phyloP scores from a whole-genome alignment of 208 protist genomes.

The Leishmania martiniquensis region DNA sequence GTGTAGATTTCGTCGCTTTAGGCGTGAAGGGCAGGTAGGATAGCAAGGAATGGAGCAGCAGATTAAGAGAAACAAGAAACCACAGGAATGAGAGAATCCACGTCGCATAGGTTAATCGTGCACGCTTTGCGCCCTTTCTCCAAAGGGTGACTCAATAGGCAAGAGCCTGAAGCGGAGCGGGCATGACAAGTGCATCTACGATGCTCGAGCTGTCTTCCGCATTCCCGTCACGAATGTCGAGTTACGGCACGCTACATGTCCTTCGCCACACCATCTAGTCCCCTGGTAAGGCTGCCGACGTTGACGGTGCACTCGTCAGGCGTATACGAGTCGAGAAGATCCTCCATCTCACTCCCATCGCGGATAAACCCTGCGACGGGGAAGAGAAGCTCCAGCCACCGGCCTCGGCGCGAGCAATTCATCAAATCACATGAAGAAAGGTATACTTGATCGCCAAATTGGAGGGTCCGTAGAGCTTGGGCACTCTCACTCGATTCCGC shows the following conservation, averaged over 20 bases:
- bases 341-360: not conserved
- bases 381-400: conserved; percentile 51
- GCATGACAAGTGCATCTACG: not conserved
- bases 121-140: not conserved
- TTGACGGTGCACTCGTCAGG: not conserved
- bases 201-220: not conserved
- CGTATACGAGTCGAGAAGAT: conserved; percentile 6
- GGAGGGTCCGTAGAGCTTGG: conserved; percentile 17
- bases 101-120: not conserved
- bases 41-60: conserved; percentile 6
- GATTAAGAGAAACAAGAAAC: conserved; percentile 15
- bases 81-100: not conserved
- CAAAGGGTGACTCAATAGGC: not conserved
- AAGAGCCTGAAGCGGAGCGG: not conserved
- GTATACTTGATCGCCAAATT: conserved; percentile 47
- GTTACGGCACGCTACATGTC: not conserved
- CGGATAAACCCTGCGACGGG: conserved; percentile 41
- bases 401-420: not conserved
- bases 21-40: not conserved
- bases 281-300: not conserved
- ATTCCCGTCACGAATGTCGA: not conserved
- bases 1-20: not conserved
- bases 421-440: not conserved
- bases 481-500: conserved; percentile 27
- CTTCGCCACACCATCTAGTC: not conserved